Base-by-base conservation (phyloP, 352 stramenopile genomes). In the Globisporangium takayamanum region DNA sequence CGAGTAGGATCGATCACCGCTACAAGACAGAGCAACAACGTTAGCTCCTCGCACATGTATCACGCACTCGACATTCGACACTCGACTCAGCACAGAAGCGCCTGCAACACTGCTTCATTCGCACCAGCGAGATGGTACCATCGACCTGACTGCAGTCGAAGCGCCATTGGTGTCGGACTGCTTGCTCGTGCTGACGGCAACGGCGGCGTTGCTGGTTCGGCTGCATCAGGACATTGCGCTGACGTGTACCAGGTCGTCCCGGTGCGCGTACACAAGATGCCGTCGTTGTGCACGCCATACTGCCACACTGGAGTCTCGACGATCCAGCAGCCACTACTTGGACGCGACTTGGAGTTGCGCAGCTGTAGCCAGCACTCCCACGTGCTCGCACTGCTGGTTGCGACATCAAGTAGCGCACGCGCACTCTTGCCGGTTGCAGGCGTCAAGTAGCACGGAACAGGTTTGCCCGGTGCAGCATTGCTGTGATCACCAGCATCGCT, bases 321-420 rank as follows among this genome's bases (percentile, higher is more conserved):
- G 39, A 72, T 30, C 72, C 72, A 80, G 37, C 63, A 77, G 14
- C 64, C 46, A 36, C 57, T 3, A 36, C 12, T 41, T n/a, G 46
- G 30, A 0, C 0, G 20, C 11, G 12, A 14, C 5, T 46, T 8
- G 25, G 33, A 15, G 10, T 25, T 22, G 44, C 69, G 69, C 25
- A 80, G 53, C 44, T 77, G 69, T 5, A 80, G 18, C 72, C 72
- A 80, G 49, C 55, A 68, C 42, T 80, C 69, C 20, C 62, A 71
- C 11, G 67, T 74, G 39, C 64, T 55, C 18, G 20, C 10, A 0
- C 12, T n/a, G 33, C 26, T 42, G 6, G 20, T 7, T 5, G 66
- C 26, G 22, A 48, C 36, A 18, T 47, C 39, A 10, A 45, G 41
- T 15, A 66, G 63, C 41, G 41, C 44, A 16, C 18, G 47, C 8